A percentile compares a stretch with the other conserved stretches of the same genome.
Evolutionary conservation across 129 eudicot genomes (phyloP).

Genomic region (Flaveria ramosissima): DNA sequence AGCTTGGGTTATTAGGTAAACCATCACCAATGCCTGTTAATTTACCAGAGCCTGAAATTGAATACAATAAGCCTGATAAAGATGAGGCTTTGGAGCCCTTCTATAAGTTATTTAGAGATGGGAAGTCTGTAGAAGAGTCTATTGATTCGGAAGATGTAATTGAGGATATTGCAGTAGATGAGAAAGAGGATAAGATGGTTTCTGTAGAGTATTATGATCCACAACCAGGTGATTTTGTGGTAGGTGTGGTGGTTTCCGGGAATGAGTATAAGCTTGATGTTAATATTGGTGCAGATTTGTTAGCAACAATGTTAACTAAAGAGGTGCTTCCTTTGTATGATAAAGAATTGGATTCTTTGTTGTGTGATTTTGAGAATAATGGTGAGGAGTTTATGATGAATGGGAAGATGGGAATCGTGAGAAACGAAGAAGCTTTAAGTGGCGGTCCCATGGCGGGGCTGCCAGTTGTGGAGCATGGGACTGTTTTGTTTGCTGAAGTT

Average conservation of each 20-base stretch:
- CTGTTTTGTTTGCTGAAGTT: constrained; percentile 86
- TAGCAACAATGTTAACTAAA: constrained; percentile 89
- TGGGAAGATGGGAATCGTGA: constrained; percentile 79
- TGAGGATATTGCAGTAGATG: constrained; percentile 29
- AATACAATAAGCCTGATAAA: constrained; percentile 40
- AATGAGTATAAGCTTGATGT: constrained; percentile 94
- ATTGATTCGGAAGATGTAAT: constrained; percentile 37
- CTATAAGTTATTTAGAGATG: constrained; percentile 68
- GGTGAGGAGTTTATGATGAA: constrained; percentile 60
- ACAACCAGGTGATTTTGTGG: constrained; percentile 80
- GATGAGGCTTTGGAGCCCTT: constrained; percentile 82
- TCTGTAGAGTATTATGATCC: constrained; percentile 95
- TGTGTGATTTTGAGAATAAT: constrained; percentile 68
- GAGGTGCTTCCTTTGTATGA: constrained; percentile 90
- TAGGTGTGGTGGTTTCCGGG: constrained; percentile 93
- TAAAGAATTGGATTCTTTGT: constrained; percentile 68
- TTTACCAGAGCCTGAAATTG: constrained; percentile 33
- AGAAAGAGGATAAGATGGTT: constrained; percentile 43
- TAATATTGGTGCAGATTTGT: constrained; percentile 79
- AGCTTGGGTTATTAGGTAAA: constrained; percentile 70
- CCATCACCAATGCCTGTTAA: constrained; percentile 55
- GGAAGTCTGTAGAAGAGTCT: constrained; percentile 37
- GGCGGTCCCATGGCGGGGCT: constrained; percentile 50
- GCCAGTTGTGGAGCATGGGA: constrained; percentile 93
- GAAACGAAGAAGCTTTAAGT: constrained; percentile 58